phyloP scores from a whole-genome alignment of 305 asterid genomes.

The Solanum hybrid region DNA sequence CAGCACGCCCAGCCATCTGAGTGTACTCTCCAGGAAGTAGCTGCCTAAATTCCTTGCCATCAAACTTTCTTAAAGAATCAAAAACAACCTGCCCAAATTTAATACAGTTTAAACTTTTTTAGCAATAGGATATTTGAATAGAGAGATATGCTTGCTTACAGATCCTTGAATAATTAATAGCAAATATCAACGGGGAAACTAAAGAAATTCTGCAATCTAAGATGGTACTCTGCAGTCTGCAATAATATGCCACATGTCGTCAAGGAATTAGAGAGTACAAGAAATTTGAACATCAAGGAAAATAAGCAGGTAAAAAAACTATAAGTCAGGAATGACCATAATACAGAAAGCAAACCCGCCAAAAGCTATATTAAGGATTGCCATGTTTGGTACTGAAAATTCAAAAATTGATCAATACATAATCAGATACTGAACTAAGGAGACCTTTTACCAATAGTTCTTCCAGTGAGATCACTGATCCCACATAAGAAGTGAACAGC shows the following conservation, averaged over 20 bases:
- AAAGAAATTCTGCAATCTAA: neutral
- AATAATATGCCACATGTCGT: neutral
- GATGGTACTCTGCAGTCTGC: neutral
- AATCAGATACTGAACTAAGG: neutral
- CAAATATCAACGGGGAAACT: neutral
- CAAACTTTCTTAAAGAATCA: constrained; percentile 86
- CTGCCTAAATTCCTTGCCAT: constrained; percentile 86
- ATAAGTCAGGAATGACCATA: neutral
- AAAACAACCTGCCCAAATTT: constrained; percentile 72
- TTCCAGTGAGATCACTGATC: neutral
- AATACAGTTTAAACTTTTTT: neutral
- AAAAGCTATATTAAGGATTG: neutral
- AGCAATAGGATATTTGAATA: neutral
- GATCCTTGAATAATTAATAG: neutral
- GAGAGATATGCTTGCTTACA: neutral
- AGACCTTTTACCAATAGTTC: neutral
- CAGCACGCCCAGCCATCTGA: constrained; percentile 99
- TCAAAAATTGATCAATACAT: neutral
- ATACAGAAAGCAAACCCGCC: neutral
- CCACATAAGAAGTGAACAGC: neutral
- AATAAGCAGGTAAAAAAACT: neutral
- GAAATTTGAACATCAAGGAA: neutral
- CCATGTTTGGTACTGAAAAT: neutral
- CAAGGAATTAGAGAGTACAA: neutral
- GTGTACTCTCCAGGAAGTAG: constrained; percentile 98